Conservation (phyloP, 179 eudicot genomes). For the Sideroxylon spinosum region DNA sequence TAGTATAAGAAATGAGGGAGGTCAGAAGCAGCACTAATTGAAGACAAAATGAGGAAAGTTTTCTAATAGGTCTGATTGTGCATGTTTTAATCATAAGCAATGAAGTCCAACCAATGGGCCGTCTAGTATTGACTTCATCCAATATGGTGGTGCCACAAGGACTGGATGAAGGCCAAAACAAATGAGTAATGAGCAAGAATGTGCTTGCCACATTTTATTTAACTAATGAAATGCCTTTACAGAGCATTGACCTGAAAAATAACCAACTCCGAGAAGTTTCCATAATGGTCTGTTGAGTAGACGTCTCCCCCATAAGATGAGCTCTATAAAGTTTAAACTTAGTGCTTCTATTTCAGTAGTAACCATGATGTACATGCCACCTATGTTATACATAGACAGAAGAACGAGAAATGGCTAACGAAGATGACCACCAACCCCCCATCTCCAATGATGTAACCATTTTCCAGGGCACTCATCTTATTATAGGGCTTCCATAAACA, state of each 20-base stretch:
- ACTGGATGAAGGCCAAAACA: background rate
- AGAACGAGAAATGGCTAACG: no score
- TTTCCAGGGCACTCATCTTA: no score
- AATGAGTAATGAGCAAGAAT: background rate
- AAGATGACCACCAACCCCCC: no score
- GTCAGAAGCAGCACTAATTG: background rate
- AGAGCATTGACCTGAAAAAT: background rate
- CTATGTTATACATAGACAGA: no score
- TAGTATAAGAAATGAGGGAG: background rate
- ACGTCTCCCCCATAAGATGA: background rate
- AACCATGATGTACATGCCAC: no score
- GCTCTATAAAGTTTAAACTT: background rate
- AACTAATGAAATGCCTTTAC: slow-evolving; percentile 1
- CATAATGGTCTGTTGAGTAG: background rate
- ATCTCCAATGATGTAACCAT: no score
- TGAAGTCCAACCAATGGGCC: background rate
- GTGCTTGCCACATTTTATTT: background rate
- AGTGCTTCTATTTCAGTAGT: background rate
- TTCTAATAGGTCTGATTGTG: background rate
- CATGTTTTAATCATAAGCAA: background rate
- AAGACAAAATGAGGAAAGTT: background rate
- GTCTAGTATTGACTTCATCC: background rate
- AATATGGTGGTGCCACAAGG: background rate
- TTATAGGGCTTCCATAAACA: no score
- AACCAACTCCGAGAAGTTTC: background rate